phyloP scores from a whole-genome alignment of 2,329 filamentous ascomycete species.

The Exutisphaerella laricina region DNA sequence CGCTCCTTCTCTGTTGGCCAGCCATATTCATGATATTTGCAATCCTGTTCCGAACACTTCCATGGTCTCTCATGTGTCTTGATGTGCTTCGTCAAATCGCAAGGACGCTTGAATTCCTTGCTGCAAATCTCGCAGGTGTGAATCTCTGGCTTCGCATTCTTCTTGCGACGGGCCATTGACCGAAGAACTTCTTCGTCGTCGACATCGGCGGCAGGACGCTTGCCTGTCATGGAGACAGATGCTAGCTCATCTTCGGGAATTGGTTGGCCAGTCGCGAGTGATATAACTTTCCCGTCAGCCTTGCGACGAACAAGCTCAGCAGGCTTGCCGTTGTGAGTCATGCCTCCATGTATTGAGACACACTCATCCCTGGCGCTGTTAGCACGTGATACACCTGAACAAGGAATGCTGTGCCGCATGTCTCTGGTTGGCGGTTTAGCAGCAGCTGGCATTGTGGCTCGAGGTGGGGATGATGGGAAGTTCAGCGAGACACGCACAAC shows the following conservation, averaged over 20 bases:
- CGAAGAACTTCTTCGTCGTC: constrained; percentile 75
- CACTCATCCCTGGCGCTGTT: constrained; percentile 55
- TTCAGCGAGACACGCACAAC: not conserved
- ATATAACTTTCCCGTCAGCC: constrained; percentile 73
- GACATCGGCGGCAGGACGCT: constrained; percentile 50
- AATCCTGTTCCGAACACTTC: constrained; percentile 77
- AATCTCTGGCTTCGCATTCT: constrained; percentile 59
- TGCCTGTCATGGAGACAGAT: constrained; percentile 44
- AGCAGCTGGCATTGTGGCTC: constrained; percentile 3
- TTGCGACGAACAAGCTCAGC: constrained; percentile 72
- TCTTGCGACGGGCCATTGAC: constrained; percentile 94
- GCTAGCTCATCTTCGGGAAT: constrained; percentile 54
- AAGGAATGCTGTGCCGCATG: constrained; percentile 4
- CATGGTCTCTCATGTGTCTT: constrained; percentile 95
- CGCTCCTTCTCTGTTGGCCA: constrained; percentile 98
- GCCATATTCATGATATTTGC: constrained; percentile 85
- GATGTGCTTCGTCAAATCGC: constrained; percentile 95
- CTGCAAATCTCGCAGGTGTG: constrained; percentile 65
- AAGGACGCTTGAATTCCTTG: constrained; percentile 95
- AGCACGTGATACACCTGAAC: constrained; percentile 14
- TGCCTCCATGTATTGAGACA: constrained; percentile 73
- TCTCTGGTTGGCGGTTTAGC: not conserved
- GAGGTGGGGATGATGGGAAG: not conserved
- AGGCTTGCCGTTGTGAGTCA: constrained; percentile 74
- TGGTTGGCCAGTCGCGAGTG: constrained; percentile 51